Conservation (phyloP, 176 grass and related monocot genomes). For the Bolboschoenus planiculmis region DNA sequence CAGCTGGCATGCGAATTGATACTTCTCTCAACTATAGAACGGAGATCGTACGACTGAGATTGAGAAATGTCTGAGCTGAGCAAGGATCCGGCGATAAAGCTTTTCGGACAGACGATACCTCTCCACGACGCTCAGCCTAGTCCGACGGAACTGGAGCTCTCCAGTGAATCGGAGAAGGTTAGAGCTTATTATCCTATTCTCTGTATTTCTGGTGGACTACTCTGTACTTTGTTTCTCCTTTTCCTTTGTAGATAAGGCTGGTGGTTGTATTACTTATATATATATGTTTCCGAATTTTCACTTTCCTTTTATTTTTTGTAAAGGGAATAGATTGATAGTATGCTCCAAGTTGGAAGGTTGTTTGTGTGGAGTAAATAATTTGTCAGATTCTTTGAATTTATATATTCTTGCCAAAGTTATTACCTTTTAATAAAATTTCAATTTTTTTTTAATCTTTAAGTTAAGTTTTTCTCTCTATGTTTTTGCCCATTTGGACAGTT, state of each 20-base stretch:
- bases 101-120: slow-evolving; percentile 53
- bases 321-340: neutral
- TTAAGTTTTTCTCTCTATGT: neutral
- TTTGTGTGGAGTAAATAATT: neutral
- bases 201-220: neutral
- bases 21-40: neutral
- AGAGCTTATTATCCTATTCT: neutral
- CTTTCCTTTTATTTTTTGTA: neutral
- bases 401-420: neutral
- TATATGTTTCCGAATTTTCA: neutral
- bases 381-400: neutral
- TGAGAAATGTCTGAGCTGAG: slow-evolving; percentile 39
- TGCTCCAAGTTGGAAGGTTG: neutral
- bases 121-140: neutral
- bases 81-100: slow-evolving; percentile 50
- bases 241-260: neutral
- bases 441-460: neutral
- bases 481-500: neutral
- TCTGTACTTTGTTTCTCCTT: neutral
- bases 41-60: slow-evolving; percentile 9
- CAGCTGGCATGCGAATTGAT: neutral
- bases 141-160: neutral
- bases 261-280: neutral
- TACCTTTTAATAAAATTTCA: neutral
- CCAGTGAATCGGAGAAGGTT: neutral